Evolutionary conservation across 116 monocot genomes (phyloP), one percentile per base, ranked within the genome.

Genomic region (Papilionanthe hybrid): DNA sequence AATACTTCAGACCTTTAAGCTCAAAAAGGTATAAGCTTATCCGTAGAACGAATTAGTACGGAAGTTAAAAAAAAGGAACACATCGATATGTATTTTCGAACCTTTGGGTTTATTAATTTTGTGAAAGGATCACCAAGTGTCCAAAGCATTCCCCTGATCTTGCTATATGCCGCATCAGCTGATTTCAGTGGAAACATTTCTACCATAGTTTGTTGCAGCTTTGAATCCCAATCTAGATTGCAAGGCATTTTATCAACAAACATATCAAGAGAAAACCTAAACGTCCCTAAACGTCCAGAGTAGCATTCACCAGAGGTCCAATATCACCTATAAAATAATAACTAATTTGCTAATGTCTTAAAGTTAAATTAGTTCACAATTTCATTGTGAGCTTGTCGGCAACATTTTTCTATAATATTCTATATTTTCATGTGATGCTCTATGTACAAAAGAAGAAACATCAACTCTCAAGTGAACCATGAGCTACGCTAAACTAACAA

Each of bases 111-210:
- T 75, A 94, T 92, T 80, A 97, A 92, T 86, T 87, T 89, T 42
- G 94, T 97, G 78, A 94, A 97, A 28, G 94, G 97, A 74, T 97
- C 97, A 47, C 91, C 97, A 79, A 97, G 92, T 43, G 91, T 88
- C 72, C 91, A 89, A 68, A 97, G 86, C 94, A 97, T 94, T 80
- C 89, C 94, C 37, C 89, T 91, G 78, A 97, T 88, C 83, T 97
- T 97, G 81, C 83, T 88, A 83, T 97, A 97, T 42, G 97, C 97
- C 72, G 91, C 94, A 90, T 94, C 94, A 55, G 89, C 91, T 66
- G 97, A 87, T 68, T 92, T 94, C 55, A 97, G 57, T 28, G 92
- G 90, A 85, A 97, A 94, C 81, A 97, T 92, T 82, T 94, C 97
- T 37, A 92, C 92, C 97, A 97, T 97, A 55, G 97, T 97, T 65